phyloP scores from a whole-genome alignment of 305 asterid genomes.

The Vinca major region DNA sequence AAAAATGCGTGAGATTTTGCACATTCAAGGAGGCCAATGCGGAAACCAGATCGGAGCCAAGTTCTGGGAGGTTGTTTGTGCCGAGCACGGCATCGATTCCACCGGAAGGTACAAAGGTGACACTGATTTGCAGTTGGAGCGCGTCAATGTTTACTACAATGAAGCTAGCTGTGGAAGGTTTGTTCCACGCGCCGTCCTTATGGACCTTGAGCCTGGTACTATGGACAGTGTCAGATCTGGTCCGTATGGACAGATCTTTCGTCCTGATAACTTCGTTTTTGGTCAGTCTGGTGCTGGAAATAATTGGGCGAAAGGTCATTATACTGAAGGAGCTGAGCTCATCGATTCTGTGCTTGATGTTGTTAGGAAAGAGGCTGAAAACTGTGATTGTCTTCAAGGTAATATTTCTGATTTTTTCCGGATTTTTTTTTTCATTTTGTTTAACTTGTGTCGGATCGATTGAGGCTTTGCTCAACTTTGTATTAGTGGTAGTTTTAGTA shows the following conservation, averaged over 20 bases:
- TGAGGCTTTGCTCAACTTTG: not conserved
- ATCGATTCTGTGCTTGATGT: slow-evolving; percentile 30
- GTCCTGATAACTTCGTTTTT: slow-evolving; percentile 26
- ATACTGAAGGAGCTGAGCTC: slow-evolving; percentile 31
- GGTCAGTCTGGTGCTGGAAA: slow-evolving; percentile 28
- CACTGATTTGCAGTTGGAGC: slow-evolving; percentile 25
- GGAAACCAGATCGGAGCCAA: slow-evolving; percentile 67
- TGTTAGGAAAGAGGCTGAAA: slow-evolving; percentile 28
- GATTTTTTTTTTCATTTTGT: not conserved
- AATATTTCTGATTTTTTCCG: not conserved
- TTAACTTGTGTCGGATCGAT: not conserved
- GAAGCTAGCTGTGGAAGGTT: slow-evolving; percentile 28
- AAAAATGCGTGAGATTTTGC: slow-evolving; percentile 60
- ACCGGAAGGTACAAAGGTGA: slow-evolving; percentile 48
- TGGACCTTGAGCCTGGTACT: slow-evolving; percentile 30
- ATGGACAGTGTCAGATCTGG: slow-evolving; percentile 31
- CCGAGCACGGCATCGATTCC: slow-evolving; percentile 65
- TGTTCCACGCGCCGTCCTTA: slow-evolving; percentile 29
- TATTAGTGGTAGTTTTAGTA: not conserved
- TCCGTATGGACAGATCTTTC: slow-evolving; percentile 23
- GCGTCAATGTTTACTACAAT: slow-evolving; percentile 28
- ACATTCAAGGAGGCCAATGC: slow-evolving; percentile 66
- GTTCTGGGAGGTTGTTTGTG: slow-evolving; percentile 49
- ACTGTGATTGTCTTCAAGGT: slow-evolving; percentile 31
- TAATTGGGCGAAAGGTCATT: slow-evolving; percentile 28